A percentile compares a stretch with the other conserved stretches of the same genome.
Evolutionary conservation across 805 yeast species (phyloP).

Genomic region (Yamadazyma olivae): DNA sequence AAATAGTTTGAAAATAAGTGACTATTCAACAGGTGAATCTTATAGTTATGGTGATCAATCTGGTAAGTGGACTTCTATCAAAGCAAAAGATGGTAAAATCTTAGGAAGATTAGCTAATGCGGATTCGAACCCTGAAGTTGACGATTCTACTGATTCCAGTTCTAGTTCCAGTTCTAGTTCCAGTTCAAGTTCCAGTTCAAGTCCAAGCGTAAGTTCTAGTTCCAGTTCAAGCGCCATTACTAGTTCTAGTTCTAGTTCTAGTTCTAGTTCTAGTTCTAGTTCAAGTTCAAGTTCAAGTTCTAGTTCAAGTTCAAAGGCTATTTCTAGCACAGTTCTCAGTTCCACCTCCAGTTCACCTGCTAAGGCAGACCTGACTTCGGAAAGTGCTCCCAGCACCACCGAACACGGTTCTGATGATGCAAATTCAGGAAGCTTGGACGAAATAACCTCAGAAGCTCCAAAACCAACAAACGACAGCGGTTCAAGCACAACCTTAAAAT

Average conservation of each 20-base stretch:
- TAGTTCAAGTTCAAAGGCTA: conserved; percentile 5
- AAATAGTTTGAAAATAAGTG: conserved; percentile 53
- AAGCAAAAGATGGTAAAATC: conserved; percentile 55
- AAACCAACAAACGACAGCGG: no score
- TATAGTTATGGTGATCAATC: conserved; percentile 52
- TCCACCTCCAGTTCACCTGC: conserved; percentile 6
- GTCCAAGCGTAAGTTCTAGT: conserved; percentile 2
- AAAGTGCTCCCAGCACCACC: no score
- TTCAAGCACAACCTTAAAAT: no score
- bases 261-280: conserved; percentile 1
- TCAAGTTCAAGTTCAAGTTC: conserved; percentile 3
- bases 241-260: conserved; percentile 5
- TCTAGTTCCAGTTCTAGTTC: conserved; percentile 10
- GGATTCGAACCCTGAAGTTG: conserved; percentile 25
- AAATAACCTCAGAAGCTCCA: no score
- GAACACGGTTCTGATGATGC: no score
- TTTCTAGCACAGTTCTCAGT: conserved; percentile 4
- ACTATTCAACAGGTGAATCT: conserved; percentile 60
- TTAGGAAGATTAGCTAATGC: conserved; percentile 53
- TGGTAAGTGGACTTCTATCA: conserved; percentile 58
- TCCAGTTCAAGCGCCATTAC: conserved; percentile 1
- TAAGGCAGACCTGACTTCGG: no score
- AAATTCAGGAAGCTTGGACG: no score
- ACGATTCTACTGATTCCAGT: conserved; percentile 20
- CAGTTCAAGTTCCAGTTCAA: conserved; percentile 2